Evolutionary conservation across 805 yeast species (phyloP).

Genomic region (Diddensiella caesifluorescens): DNA sequence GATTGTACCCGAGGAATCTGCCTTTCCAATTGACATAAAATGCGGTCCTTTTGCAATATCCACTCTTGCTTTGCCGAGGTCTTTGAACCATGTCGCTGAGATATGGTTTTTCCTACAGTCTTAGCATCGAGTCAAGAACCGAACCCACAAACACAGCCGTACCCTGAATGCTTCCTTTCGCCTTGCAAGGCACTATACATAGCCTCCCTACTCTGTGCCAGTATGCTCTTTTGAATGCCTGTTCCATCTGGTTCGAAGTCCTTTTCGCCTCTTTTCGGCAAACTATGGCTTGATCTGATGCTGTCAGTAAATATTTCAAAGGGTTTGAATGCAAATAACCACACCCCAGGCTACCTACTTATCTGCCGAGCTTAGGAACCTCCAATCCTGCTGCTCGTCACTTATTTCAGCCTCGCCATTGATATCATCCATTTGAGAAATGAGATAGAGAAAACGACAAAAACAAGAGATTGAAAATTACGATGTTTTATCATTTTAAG

Average conservation of each 20-base stretch:
- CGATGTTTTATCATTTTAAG: no score
- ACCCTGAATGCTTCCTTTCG: constrained; percentile 30
- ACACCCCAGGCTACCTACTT: constrained; percentile 5
- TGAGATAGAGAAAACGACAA: constrained; percentile 2
- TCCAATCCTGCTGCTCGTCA: constrained; percentile 40
- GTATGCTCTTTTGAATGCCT: constrained; percentile 40
- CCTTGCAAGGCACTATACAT: constrained; percentile 64
- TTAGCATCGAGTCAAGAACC: neutral
- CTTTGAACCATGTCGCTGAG: constrained; percentile 44
- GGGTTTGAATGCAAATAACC: neutral
- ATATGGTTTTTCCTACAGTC: constrained; percentile 41
- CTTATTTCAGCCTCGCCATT: constrained; percentile 26
- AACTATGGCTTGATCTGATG: constrained; percentile 2
- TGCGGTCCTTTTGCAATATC: constrained; percentile 64
- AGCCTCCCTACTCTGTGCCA: constrained; percentile 53
- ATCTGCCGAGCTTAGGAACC: constrained; percentile 23
- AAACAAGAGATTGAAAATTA: neutral
- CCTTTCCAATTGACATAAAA: constrained; percentile 64
- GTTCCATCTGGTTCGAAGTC: constrained; percentile 84
- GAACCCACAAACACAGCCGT: constrained; percentile 7
- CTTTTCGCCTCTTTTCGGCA: constrained; percentile 78
- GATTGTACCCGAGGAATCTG: constrained; percentile 44
- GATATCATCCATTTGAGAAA: neutral
- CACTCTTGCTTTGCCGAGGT: constrained; percentile 35
- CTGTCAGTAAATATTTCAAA: neutral